Percentiles rank a stretch among this genome's conserved stretches.
Evolutionary conservation across 176 grass and related monocot species (phyloP).

Genomic region (Poa annua): DNA sequence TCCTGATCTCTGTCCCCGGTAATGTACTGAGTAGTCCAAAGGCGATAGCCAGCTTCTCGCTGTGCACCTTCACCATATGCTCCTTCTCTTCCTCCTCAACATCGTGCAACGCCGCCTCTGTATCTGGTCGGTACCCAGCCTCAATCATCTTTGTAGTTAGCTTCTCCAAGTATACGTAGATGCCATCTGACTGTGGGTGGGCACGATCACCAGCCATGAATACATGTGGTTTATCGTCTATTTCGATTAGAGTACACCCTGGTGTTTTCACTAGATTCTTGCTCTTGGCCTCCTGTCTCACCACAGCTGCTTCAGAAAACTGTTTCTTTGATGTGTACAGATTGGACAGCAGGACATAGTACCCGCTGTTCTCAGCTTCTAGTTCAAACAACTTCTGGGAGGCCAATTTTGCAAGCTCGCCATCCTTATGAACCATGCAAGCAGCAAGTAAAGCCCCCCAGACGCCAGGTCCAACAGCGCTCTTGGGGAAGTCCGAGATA

Average conservation of each 20-base stretch:
- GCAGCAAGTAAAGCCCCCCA: conserved; percentile 90
- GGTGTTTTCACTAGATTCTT: conserved; percentile 76
- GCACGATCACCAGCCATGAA: conserved; percentile 61
- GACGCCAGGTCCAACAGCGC: conserved; percentile 53
- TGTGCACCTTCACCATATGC: conserved; percentile 57
- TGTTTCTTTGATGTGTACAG: conserved; percentile 75
- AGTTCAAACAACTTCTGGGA: conserved; percentile 65
- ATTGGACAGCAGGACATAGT: conserved; percentile 80
- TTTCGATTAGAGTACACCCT: conserved; percentile 68
- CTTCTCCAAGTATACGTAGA: conserved; percentile 53
- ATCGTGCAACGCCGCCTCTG: conserved; percentile 58
- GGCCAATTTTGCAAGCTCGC: conserved; percentile 72
- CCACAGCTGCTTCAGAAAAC: conserved; percentile 67
- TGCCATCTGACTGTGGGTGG: conserved; percentile 58
- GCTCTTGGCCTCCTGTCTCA: conserved; percentile 65
- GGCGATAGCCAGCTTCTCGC: conserved; percentile 53
- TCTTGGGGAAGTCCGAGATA: conserved; percentile 70
- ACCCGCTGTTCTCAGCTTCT: conserved; percentile 54
- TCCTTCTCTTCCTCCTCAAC: conserved; percentile 73
- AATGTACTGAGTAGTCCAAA: conserved; percentile 63
- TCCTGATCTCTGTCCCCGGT: conserved; percentile 60
- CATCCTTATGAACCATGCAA: conserved; percentile 71
- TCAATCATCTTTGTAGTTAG: conserved; percentile 62
- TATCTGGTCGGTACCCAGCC: conserved; percentile 62
- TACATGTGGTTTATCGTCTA: conserved; percentile 52